Evolutionary conservation across 106 monocot genomes (phyloP), one percentile per base, ranked within the genome.

Genomic region (Chionographis japonica): DNA sequence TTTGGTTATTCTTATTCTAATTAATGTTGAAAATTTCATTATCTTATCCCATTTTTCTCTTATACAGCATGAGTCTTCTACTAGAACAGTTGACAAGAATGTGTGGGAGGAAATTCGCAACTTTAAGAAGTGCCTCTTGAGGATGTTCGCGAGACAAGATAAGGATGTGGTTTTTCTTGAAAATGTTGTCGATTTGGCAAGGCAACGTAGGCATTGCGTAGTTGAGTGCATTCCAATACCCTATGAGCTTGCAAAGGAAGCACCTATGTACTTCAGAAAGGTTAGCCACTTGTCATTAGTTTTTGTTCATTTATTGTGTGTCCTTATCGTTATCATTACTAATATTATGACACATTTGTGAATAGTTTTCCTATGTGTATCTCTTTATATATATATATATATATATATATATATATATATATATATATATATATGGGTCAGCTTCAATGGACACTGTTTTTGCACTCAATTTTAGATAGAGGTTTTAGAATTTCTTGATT

Each of bases 201-300:
- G 76, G 55, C 95, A 97, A 68, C 85, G 84, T 2, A 79, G 95
- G 9, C 95, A 97, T 67, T 97, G 95, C 65, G 73, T 92, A 39
- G 70, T 97, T 51, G 92, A 97, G 50, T 97, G 95, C 67, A 84
- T 97, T 75, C 95, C 95, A 54, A 52, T 97, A 63, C 92, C 92
- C 3, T 74, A 43, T 71, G 67, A 82, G 61, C 53, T 89, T 73
- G 79, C 92, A 20, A 81, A 76, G 46, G 68, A 86, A 55, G 95
- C 95, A 6, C 95, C 95, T 54, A 77, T 92, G 75, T 95, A 91
- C 65, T 95, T 95, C 60, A 95, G 88, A 78, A 95, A 95, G 95
- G 95, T 95, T 36, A 63, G 38, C 58, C 4, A 18, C 39, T 18
- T 50, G 36, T 63, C 20, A 36, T 12, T 15, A 3, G 8, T 1